Conservation (phyloP, 805 yeast genomes). For the Dipodascus albidus region DNA sequence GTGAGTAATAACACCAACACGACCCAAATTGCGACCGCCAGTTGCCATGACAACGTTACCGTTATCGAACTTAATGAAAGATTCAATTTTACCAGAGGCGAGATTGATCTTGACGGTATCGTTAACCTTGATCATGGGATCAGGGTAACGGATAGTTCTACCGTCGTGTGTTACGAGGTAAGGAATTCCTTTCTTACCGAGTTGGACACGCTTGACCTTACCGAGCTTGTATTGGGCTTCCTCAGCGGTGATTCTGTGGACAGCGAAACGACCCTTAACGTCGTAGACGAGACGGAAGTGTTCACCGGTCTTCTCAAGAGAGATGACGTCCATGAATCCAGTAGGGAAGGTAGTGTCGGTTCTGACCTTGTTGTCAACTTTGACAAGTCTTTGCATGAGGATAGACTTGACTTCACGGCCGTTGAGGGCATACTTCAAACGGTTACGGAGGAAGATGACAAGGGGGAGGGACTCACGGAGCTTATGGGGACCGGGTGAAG, state of each 20-base stretch:
- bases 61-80: conserved; percentile 83
- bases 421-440: conserved; percentile 96
- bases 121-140: conserved; percentile 91
- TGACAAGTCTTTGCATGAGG: conserved; percentile 95
- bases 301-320: conserved; percentile 97
- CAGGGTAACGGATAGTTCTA: conserved; percentile 99
- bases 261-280: conserved; percentile 97
- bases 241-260: conserved; percentile 98
- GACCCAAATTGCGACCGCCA: conserved; percentile 98
- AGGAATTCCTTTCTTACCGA: conserved; percentile 98
- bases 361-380: conserved; percentile 99
- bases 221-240: conserved; percentile 98
- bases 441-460: conserved; percentile 94
- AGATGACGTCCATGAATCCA: conserved; percentile 98
- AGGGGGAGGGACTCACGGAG: conserved; percentile 96
- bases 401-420: conserved; percentile 98
- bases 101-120: conserved; percentile 96
- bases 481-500: conserved; percentile 99
- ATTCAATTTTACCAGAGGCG: conserved; percentile 88
- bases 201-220: conserved; percentile 95
- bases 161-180: conserved; percentile 99
- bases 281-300: conserved; percentile 98
- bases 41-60: conserved; percentile 89
- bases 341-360: conserved; percentile 98
- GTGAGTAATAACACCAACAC: conserved; percentile 93